phyloP scores from a whole-genome alignment of 2,329 filamentous ascomycete species.

The Acrodontium crateriforme region DNA sequence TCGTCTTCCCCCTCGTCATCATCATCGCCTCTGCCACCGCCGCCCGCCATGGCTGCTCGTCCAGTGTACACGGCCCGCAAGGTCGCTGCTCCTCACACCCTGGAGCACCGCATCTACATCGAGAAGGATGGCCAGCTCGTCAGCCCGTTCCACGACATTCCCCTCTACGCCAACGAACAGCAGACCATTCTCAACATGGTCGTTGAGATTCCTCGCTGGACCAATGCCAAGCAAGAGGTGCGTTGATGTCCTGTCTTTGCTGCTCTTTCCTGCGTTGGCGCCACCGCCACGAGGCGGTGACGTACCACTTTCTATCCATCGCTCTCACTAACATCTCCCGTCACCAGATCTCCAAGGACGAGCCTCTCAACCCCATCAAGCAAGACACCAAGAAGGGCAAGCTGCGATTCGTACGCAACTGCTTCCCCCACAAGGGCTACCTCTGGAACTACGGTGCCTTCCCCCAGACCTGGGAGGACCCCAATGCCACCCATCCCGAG shows the following conservation, averaged over 20 bases:
- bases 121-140: conserved; percentile 92
- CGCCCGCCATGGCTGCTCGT: background rate
- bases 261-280: conserved; percentile 3
- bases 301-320: background rate
- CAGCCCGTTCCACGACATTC: conserved; percentile 97
- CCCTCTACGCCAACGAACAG: conserved; percentile 92
- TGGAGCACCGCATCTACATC: conserved; percentile 94
- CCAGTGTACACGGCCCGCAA: conserved; percentile 65
- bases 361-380: conserved; percentile 97
- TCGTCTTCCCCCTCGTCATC: background rate
- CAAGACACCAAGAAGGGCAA: conserved; percentile 99
- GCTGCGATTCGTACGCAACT: conserved; percentile 98
- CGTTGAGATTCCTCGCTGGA: conserved; percentile 98
- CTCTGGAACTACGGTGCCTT: conserved; percentile 99
- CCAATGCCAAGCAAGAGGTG: conserved; percentile 99
- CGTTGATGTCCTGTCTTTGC: conserved; percentile 22
- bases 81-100: conserved; percentile 77
- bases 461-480: conserved; percentile 99
- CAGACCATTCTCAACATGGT: conserved; percentile 97
- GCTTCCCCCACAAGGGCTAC: conserved; percentile 99
- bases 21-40: background rate
- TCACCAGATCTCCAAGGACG: conserved; percentile 89
- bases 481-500: conserved; percentile 88
- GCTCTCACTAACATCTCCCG: background rate
- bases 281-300: conserved; percentile 1